Evolutionary conservation across 441 rosid genomes (phyloP).

Genomic region (Manihot esculenta): DNA sequence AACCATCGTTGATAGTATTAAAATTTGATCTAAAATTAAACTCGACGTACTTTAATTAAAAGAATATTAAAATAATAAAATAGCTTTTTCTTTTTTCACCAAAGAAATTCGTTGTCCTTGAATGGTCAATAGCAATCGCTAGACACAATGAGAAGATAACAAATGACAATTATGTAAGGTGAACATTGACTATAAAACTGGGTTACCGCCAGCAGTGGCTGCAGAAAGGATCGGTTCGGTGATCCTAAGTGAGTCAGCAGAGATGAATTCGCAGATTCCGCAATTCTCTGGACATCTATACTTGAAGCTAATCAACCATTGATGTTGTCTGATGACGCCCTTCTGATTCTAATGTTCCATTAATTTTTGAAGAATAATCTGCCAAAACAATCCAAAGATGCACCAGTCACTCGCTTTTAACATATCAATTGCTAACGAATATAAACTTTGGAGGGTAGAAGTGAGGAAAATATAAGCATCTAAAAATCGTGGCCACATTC

Average conservation of each 20-base stretch:
- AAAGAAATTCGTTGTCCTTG: background rate
- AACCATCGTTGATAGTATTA: no score
- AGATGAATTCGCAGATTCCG: background rate
- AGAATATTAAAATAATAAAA: no score
- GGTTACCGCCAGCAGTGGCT: background rate
- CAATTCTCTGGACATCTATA: background rate
- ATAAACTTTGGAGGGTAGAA: background rate
- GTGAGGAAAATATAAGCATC: background rate
- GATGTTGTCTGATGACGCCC: background rate
- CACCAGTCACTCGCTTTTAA: background rate
- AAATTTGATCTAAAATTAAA: no score
- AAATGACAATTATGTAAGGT: background rate
- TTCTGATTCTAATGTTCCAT: slow-evolving; percentile 28
- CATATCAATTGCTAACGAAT: background rate
- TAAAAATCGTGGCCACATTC: no score
- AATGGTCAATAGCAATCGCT: background rate
- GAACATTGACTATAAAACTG: background rate
- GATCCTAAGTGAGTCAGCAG: background rate
- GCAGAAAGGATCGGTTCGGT: background rate
- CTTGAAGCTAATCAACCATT: background rate
- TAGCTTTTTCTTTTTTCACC: no score
- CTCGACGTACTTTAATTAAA: no score
- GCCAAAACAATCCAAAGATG: slow-evolving; percentile 26
- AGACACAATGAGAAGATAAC: no score
- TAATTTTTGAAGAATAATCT: slow-evolving; percentile 50